Conservation (phyloP, 352 stramenopile genomes). For the Peronospora belbahrii region DNA sequence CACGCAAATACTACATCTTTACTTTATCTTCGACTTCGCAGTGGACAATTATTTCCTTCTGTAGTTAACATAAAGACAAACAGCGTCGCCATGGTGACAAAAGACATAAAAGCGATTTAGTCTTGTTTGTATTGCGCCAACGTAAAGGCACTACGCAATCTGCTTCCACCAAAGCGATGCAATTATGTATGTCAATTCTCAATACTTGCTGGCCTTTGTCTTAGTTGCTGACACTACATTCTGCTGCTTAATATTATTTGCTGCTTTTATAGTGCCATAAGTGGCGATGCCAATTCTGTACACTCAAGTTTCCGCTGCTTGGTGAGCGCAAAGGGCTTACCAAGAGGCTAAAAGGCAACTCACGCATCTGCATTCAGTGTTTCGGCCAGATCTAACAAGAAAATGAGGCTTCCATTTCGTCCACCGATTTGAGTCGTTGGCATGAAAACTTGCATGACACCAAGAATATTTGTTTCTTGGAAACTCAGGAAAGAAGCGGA, state of each 20-base stretch:
- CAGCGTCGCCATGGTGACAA: not conserved
- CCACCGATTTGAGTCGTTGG: not conserved
- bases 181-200: slow-evolving; percentile 35
- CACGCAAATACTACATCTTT: not conserved
- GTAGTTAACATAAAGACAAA: not conserved
- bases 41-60: slow-evolving; percentile 21
- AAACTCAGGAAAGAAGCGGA: not conserved
- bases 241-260: not conserved
- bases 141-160: slow-evolving; percentile 36
- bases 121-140: slow-evolving; percentile 42
- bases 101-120: slow-evolving; percentile 3
- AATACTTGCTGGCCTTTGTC: not conserved
- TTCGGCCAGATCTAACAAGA: slow-evolving; percentile 39
- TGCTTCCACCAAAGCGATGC: slow-evolving; percentile 47
- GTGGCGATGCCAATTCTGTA: slow-evolving; percentile 58
- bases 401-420: slow-evolving; percentile 14
- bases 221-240: not conserved
- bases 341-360: slow-evolving; percentile 46
- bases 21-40: too few species aligned
- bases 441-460: not conserved
- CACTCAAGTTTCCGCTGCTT: slow-evolving; percentile 46
- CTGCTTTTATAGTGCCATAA: slow-evolving; percentile 30
- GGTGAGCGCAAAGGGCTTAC: slow-evolving; percentile 31
- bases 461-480: slow-evolving; percentile 8
- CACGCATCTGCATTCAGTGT: slow-evolving; percentile 46